Percentiles rank a stretch among this genome's conserved stretches.
Evolutionary conservation across 306 rosid species (phyloP).

Genomic region (Lablab purpureus): DNA sequence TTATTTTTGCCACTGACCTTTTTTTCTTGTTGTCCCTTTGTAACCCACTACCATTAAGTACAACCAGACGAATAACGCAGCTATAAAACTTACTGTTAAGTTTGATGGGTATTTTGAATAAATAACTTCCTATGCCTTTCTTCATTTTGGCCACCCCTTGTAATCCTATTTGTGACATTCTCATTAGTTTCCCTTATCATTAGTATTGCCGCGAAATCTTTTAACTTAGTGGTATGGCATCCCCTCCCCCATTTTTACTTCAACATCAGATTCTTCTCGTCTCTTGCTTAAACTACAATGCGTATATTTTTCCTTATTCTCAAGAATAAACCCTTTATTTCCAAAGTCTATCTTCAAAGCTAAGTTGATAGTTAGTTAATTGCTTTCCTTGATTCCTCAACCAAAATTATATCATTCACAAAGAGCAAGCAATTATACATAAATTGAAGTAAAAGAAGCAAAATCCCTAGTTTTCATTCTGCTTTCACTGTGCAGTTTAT

Average conservation of each 20-base stretch:
- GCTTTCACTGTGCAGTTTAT: constrained; percentile 19
- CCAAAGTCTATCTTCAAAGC: not conserved
- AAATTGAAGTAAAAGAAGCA: not conserved
- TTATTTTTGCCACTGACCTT: not conserved
- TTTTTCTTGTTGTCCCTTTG: not conserved
- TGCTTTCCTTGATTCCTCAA: not conserved
- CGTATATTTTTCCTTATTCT: not conserved
- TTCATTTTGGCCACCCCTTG: not conserved
- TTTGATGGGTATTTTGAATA: not conserved
- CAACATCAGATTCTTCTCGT: not conserved
- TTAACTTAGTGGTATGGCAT: not conserved
- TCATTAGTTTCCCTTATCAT: not conserved
- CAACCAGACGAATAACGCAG: not conserved
- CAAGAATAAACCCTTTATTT: not conserved
- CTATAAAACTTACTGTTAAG: not conserved
- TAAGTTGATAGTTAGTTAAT: not conserved
- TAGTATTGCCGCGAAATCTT: not conserved
- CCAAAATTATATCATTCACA: not conserved
- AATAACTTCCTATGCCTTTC: not conserved
- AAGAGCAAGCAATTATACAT: not conserved
- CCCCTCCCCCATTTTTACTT: not conserved
- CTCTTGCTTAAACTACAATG: not conserved
- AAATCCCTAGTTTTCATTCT: not conserved
- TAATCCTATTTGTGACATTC: not conserved
- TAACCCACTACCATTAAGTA: not conserved